Conservation (phyloP, 495 filamentous ascomycete genomes). For the Mycothermus thermophilus region DNA sequence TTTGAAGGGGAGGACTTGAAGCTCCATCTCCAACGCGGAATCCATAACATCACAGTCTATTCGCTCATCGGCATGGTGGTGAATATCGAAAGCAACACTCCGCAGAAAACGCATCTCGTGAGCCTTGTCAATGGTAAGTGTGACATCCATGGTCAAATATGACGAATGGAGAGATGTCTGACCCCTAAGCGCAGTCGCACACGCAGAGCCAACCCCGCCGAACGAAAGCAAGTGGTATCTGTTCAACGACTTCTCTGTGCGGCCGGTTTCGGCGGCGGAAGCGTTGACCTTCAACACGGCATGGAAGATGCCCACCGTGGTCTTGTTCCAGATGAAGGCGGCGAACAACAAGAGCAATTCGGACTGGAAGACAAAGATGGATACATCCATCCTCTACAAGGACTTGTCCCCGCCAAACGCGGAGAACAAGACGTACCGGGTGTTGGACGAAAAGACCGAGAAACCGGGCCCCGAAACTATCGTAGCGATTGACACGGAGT, state of each 20-base stretch:
- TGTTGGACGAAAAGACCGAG: constrained; percentile 50
- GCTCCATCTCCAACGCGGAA: constrained; percentile 46
- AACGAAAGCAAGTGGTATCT: constrained; percentile 66
- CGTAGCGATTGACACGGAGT: constrained; percentile 89
- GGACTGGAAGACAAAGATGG: constrained; percentile 69
- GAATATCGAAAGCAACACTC: constrained; percentile 70
- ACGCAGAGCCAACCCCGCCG: constrained; percentile 44
- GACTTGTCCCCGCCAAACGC: constrained; percentile 35
- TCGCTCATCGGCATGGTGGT: constrained; percentile 83
- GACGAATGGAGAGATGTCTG: no score
- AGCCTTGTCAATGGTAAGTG: constrained; percentile 66
- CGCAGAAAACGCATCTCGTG: constrained; percentile 81
- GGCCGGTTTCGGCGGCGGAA: constrained; percentile 60
- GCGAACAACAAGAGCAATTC: constrained; percentile 65
- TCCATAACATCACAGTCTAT: constrained; percentile 65
- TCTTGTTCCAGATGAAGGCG: constrained; percentile 69
- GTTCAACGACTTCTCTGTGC: constrained; percentile 94
- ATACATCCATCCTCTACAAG: constrained; percentile 69
- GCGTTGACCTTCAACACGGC: constrained; percentile 73
- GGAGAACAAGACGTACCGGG: constrained; percentile 35
- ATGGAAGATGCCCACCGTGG: constrained; percentile 82
- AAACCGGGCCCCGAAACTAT: constrained; percentile 54
- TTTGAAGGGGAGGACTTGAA: constrained; percentile 78
- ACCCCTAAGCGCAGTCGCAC: constrained; percentile 50
- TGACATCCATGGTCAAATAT: no score